A percentile compares a stretch with the other conserved stretches of the same genome.
Conservation (phyloP, 352 stramenopile species). For the Globisporangium nunn region DNA sequence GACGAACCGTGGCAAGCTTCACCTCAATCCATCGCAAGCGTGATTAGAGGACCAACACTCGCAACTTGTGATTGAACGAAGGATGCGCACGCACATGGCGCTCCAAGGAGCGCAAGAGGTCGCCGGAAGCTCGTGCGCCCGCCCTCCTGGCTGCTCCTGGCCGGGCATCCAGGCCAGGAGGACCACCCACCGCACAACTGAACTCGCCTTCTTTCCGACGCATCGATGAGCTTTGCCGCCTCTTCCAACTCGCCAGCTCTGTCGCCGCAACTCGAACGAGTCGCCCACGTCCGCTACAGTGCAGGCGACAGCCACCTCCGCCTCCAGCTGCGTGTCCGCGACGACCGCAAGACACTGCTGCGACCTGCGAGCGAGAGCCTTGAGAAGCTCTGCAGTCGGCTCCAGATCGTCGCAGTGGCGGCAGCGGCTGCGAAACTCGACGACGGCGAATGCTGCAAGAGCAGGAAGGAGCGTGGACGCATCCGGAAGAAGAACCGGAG, state of each 20-base stretch:
- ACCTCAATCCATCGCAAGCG: too few relatives aligned
- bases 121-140: too few relatives aligned
- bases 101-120: too few relatives aligned
- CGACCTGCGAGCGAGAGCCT: constrained; percentile 32
- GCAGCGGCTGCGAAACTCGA: not conserved
- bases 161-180: too few relatives aligned
- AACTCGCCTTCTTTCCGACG: not conserved
- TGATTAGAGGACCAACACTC: too few relatives aligned
- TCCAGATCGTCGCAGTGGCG: constrained; percentile 43
- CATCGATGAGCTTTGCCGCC: not conserved
- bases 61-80: too few relatives aligned
- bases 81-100: too few relatives aligned
- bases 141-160: too few relatives aligned
- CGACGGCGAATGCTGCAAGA: not conserved
- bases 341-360: constrained; percentile 49
- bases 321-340: constrained; percentile 35
- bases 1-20: too few relatives aligned
- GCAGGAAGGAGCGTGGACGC: constrained; percentile 1
- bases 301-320: constrained; percentile 39
- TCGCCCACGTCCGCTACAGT: constrained; percentile 43
- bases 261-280: constrained; percentile 6
- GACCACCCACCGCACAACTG: not conserved
- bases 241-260: not conserved
- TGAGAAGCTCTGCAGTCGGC: constrained; percentile 47
- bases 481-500: constrained; percentile 6